phyloP scores from a whole-genome alignment of 139 green algal genomes.

The Limnomonas spitsbergensis region DNA sequence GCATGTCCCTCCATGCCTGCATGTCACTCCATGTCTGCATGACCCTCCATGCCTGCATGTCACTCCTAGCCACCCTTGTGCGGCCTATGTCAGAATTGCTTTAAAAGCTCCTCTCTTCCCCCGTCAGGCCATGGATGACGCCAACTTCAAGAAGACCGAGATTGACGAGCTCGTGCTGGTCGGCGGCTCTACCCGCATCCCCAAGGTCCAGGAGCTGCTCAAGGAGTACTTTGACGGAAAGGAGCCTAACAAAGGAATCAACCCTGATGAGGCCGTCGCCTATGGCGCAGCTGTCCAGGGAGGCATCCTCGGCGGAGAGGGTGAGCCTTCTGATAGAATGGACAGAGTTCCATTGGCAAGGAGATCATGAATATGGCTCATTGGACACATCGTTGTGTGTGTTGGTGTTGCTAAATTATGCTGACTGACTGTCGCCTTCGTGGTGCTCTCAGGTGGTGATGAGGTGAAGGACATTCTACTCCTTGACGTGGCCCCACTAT shows the following conservation, averaged over 20 bases:
- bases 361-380: too few species aligned
- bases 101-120: too few species aligned
- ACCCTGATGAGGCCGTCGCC: slow-evolving; percentile 92
- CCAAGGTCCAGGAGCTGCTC: slow-evolving; percentile 86
- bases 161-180: slow-evolving; percentile 82
- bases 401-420: too few species aligned
- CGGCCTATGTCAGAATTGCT: too few species aligned
- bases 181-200: slow-evolving; percentile 92
- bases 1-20: too few species aligned
- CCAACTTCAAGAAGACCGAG: slow-evolving; percentile 79
- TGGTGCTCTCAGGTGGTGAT: slow-evolving; percentile 17
- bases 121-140: slow-evolving; percentile 88
- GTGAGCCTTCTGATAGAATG: slow-evolving; percentile 12
- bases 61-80: too few species aligned
- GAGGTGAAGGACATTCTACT: slow-evolving; percentile 41
- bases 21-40: too few species aligned
- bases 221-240: slow-evolving; percentile 90
- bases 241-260: slow-evolving; percentile 92
- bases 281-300: slow-evolving; percentile 89
- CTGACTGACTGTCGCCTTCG: not conserved
- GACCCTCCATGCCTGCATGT: too few species aligned
- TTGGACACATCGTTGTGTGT: too few species aligned
- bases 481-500: slow-evolving; percentile 68
- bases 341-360: too few species aligned
- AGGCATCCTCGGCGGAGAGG: slow-evolving; percentile 49